Evolutionary conservation across 108 stramenopile species (phyloP), one percentile per base, ranked within the genome.

Genomic region (Skeletonema marinoi): DNA sequence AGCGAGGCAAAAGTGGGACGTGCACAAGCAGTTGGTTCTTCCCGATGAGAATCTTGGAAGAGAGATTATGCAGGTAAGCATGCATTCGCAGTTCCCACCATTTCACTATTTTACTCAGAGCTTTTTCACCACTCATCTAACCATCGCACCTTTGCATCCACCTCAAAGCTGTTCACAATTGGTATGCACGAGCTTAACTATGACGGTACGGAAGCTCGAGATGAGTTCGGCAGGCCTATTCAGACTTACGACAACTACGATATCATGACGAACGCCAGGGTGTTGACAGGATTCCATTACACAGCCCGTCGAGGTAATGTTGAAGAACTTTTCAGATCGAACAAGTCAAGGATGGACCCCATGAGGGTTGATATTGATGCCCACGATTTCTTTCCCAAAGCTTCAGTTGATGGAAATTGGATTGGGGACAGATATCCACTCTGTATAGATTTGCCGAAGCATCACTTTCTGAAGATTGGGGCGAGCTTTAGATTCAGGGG

Each of bases 1-100:
- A 4, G 71, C 75, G 5, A 74, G 79, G 17, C 65, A 68, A 36
- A 44, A 75, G 35, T 72, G 74, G 64, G 58, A 66, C 12, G 68
- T 74, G 31, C 35, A 38, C n/a, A 75, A 51, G 11, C 9, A 31
- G 29, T 44, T 74, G 59, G 50, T 70, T 21, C 85, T 61, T 60
- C 86, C 86, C 0, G 84, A 89, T 50, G 88, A 89, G 68, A 89
- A 89, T 60, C 85, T 75, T 60, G 88, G 83, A 11, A 30, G 38
- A 30, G 86, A 88, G 65, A 63, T 88, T 13, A 86, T 88, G 86
- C 86, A 88, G 66, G 75, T 89, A 29, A 71, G 60, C 66, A 68
- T 51, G 62, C 17, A 59, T 73, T 12, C 30, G 31, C 32, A 58
- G 8, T n/a, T 10, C 5, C n/a, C n/a, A n/a, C n/a, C 6, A 32